phyloP scores from a whole-genome alignment of 352 stramenopile species.

The Phytopythium sindhum region DNA sequence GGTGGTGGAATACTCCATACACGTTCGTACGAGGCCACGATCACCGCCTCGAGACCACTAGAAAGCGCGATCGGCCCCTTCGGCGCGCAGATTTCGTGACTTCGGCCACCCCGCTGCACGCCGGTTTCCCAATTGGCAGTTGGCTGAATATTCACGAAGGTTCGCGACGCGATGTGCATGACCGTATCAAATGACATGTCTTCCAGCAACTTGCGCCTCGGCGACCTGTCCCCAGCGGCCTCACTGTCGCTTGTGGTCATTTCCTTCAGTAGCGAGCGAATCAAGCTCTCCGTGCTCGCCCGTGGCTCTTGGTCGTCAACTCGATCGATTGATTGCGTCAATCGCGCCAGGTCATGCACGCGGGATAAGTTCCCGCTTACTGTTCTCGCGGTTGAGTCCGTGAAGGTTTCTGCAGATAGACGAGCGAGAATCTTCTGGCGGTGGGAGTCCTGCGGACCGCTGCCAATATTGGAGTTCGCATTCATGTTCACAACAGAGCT shows the following conservation, averaged over 20 bases:
- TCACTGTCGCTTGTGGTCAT: conserved; percentile 10
- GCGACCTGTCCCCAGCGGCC: conserved; percentile 14
- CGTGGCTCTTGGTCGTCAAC: conserved; percentile 10
- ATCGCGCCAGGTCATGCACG: conserved; percentile 47
- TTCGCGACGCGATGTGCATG: conserved; percentile 73
- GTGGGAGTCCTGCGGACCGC: conserved; percentile 11
- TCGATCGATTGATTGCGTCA: conserved; percentile 52
- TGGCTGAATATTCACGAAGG: conserved; percentile 33
- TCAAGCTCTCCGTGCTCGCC: background rate
- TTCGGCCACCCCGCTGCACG: conserved; percentile 28
- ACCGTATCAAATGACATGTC: conserved; percentile 75
- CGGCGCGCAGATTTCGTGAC: conserved; percentile 44
- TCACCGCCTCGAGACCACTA: conserved; percentile 63
- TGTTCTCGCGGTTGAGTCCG: conserved; percentile 31
- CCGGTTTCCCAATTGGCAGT: conserved; percentile 46
- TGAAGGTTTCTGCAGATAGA: conserved; percentile 41
- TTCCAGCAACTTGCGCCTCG: conserved; percentile 33
- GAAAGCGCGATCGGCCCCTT: conserved; percentile 76
- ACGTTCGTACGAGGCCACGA: conserved; percentile 76
- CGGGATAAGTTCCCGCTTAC: conserved; percentile 46
- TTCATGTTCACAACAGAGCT: conserved; percentile 5
- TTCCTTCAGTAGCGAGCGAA: conserved; percentile 4
- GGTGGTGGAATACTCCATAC: conserved; percentile 80
- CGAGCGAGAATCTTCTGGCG: conserved; percentile 70
- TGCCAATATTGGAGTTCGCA: conserved; percentile 6